Percentiles rank a stretch among this genome's conserved stretches.
phyloP scores from a whole-genome alignment of 768 basidiomycete genomes.

The Boletus pseudopeckii region DNA sequence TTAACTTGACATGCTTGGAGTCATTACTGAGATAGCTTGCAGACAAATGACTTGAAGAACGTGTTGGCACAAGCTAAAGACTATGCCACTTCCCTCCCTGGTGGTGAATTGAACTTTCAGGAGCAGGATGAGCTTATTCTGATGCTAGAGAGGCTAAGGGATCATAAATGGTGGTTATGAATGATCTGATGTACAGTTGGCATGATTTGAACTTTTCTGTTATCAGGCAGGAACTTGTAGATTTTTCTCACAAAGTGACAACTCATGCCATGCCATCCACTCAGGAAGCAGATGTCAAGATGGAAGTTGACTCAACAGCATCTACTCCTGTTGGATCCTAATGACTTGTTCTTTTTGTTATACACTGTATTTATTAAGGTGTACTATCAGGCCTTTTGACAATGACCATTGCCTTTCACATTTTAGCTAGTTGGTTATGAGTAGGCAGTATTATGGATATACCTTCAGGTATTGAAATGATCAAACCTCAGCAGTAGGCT shows the following conservation, averaged over 20 bases:
- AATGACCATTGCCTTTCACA: too few relatives aligned
- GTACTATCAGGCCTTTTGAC: too few relatives aligned
- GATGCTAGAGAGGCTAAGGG: conserved; percentile 62
- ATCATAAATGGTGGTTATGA: conserved; percentile 43
- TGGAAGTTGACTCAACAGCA: conserved; percentile 75
- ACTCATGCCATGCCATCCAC: conserved; percentile 29
- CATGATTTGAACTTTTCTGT: neutral
- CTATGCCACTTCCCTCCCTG: conserved; percentile 55
- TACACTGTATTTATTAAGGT: too few relatives aligned
- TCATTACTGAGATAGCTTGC: neutral
- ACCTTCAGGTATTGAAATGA: too few relatives aligned
- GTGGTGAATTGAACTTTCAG: conserved; percentile 64
- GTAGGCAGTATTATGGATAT: too few relatives aligned
- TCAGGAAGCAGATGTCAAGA: conserved; percentile 36
- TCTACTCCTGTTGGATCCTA: conserved; percentile 57
- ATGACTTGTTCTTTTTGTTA: neutral
- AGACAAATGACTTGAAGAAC: conserved; percentile 74
- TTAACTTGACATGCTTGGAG: neutral
- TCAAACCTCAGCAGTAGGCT: too few relatives aligned
- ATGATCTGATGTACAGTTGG: neutral
- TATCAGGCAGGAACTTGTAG: conserved; percentile 51
- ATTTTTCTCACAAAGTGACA: conserved; percentile 47
- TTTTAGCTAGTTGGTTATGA: too few relatives aligned
- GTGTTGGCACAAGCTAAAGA: conserved; percentile 57
- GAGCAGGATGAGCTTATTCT: conserved; percentile 71